Evolutionary conservation across 345 rosid species (phyloP), one percentile per base, ranked within the genome.

Genomic region (Salix caprea): DNA sequence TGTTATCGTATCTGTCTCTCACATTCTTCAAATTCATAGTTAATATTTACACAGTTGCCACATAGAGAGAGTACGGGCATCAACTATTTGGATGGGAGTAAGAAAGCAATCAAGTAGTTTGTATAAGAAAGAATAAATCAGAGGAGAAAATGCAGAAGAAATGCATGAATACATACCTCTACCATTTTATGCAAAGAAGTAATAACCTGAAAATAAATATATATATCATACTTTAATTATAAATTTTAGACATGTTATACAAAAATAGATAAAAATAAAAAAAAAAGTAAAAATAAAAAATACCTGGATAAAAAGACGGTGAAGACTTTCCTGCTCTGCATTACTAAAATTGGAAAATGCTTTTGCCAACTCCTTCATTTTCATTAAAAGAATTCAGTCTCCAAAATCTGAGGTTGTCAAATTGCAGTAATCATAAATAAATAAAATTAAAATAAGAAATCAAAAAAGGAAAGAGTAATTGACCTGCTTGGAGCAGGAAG

Each of bases 401-500:
- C 50, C 50, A 12, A 46, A 46, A 46, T 46, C 4, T 46, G 50
- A 12, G 16, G 16, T 46, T 46, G 5, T 46, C 50, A 46, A 46
- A 46, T 46, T 46, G 16, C 50, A 46, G 50, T 46, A 46, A 14
- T 3, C 50, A 40, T 7, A 40, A 40, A 40, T 40, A 40, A 40
- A 40, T 40, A 40, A 40, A 40, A 34, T 34, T 34, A 34, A 34
- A 34, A 34, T 34, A 34, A 5, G 37, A 34, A 34, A 34, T 34
- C 11, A 40, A 9, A 3, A 24, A 19, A 37, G 21, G 16, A 18
- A 32, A 13, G 16, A 71, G 30, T 36, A 52, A n/a, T 12, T 14
- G 74, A 92, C 97, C 87, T 89, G 79, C n/a, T 75, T 79, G 74
- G 90, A 80, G 81, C 89, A 90, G 52, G 90, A 75, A 34, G 91